A percentile compares a stretch with the other conserved stretches of the same genome.
Conservation (phyloP, 148 eudicot species). For the Heliamphora exappendiculata region DNA sequence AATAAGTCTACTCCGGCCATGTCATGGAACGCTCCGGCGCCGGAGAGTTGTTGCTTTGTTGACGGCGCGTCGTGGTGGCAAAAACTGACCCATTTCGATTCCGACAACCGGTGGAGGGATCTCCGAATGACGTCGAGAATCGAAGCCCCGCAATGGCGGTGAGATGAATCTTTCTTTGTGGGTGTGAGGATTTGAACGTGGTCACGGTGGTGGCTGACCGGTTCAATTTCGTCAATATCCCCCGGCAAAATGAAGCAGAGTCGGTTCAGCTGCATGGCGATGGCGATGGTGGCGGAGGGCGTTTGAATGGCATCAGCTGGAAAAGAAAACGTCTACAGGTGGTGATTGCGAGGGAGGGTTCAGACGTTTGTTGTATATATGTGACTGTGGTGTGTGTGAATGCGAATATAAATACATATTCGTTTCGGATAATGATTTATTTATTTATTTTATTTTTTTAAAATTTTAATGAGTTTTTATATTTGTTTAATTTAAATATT, state of each 20-base stretch:
- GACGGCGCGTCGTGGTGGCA: slow-evolving; percentile 4
- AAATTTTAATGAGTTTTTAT: background rate
- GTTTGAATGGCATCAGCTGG: slow-evolving; percentile 10
- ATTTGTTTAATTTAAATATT: no score
- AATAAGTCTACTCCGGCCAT: slow-evolving; percentile 54
- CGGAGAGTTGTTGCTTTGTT: background rate
- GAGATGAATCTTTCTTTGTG: slow-evolving; percentile 6
- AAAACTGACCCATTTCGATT: slow-evolving; percentile 14
- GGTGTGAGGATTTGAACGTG: background rate
- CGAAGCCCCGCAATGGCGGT: slow-evolving; percentile 15
- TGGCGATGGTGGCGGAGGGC: background rate
- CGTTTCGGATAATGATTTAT: background rate
- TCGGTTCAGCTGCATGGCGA: slow-evolving; percentile 35
- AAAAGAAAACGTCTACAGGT: background rate
- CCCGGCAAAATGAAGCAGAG: slow-evolving; percentile 51
- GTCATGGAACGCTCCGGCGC: slow-evolving; percentile 37
- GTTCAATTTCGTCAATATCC: slow-evolving; percentile 18
- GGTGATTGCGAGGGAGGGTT: background rate
- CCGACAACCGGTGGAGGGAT: slow-evolving; percentile 23
- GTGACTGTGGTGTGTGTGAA: background rate
- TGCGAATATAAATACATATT: no score
- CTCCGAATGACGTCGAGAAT: slow-evolving; percentile 20
- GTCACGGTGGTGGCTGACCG: background rate
- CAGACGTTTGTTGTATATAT: background rate
- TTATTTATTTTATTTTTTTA: background rate